phyloP scores from a whole-genome alignment of 2,329 filamentous ascomycete species.

The Pseudogymnoascus sp. region DNA sequence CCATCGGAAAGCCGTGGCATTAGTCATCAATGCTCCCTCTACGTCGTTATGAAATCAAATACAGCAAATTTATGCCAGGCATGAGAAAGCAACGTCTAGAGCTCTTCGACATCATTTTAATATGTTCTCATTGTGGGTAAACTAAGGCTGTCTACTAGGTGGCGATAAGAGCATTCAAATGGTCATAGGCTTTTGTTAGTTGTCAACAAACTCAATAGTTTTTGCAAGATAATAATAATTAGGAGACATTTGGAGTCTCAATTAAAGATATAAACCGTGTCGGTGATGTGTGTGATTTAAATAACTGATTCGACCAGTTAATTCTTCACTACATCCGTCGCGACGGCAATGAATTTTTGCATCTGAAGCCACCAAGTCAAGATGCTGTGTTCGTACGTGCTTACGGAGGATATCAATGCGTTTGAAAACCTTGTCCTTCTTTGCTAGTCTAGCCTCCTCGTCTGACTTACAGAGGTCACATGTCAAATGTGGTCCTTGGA shows the following conservation, averaged over 20 bases:
- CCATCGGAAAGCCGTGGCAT: too few species aligned
- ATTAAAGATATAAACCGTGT: neutral
- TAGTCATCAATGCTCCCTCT: too few species aligned
- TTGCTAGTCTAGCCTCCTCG: constrained; percentile 10
- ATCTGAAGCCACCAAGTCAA: neutral
- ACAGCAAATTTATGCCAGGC: too few species aligned
- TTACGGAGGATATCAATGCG: constrained; percentile 11
- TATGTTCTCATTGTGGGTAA: too few species aligned
- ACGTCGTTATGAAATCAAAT: too few species aligned
- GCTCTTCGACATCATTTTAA: too few species aligned
- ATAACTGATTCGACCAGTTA: constrained; percentile 1
- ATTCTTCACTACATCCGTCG: neutral
- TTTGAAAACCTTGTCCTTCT: constrained; percentile 8
- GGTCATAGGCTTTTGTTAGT: too few species aligned
- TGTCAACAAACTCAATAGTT: neutral
- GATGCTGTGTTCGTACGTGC: constrained; percentile 9
- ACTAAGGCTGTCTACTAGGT: too few species aligned
- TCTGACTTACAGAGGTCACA: constrained; percentile 8
- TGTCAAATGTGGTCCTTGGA: neutral
- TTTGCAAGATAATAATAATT: neutral
- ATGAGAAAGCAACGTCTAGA: too few species aligned
- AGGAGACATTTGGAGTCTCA: neutral
- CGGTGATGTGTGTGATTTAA: neutral
- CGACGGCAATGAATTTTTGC: neutral
- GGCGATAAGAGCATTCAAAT: too few species aligned